Conservation (phyloP, 83 land plant genomes). For the Thuja plicata region DNA sequence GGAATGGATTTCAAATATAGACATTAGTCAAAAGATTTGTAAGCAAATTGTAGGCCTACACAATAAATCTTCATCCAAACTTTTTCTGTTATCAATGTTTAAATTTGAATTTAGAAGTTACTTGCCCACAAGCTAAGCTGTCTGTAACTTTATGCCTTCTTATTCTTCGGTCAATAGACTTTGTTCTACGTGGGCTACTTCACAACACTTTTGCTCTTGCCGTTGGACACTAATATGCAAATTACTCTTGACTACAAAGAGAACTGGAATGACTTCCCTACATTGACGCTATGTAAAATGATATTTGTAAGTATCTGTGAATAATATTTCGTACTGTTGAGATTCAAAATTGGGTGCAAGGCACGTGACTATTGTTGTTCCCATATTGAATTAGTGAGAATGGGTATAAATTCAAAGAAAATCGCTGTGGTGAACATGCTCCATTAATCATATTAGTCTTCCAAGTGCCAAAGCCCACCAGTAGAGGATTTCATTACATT, state of each 20-base stretch:
- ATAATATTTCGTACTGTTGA: neutral
- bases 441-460: too few relatives aligned
- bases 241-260: too few relatives aligned
- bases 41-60: neutral
- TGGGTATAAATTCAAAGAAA: too few relatives aligned
- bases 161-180: neutral
- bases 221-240: neutral
- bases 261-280: too few relatives aligned
- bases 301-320: neutral
- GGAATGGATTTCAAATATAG: neutral
- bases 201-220: neutral
- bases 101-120: neutral
- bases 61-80: neutral
- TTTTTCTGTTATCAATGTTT: too few relatives aligned
- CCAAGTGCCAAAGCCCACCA: too few relatives aligned
- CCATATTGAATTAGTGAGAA: too few relatives aligned
- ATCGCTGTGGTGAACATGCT: too few relatives aligned
- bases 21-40: neutral
- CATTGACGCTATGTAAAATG: too few relatives aligned
- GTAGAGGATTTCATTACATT: too few relatives aligned
- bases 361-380: too few relatives aligned
- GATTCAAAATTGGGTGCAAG: neutral
- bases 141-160: neutral
- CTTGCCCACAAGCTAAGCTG: neutral
- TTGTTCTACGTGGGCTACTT: neutral